These are phyloP conservation scores for Azolla pinnata DNA, from an alignment of 75 land plant species.

Conservation along the genomic window DNA sequence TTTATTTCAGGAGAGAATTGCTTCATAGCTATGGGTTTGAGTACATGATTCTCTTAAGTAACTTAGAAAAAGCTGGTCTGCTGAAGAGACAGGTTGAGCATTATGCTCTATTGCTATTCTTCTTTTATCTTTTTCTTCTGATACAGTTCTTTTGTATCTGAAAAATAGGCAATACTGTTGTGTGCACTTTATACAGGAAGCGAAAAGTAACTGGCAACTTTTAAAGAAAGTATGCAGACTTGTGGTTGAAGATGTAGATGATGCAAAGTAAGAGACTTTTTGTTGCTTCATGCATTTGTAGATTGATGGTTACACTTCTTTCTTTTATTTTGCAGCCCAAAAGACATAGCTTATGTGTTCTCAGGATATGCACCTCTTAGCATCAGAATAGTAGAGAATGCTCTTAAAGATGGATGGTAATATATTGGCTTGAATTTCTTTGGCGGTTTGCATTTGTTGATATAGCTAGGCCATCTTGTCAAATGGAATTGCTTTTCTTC, in stretches of 20 bases:
- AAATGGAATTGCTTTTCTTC: too few species aligned
- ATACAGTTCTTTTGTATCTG: neutral
- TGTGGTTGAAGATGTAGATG: constrained; percentile 71
- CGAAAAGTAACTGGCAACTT: constrained; percentile 67
- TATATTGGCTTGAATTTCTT: constrained; percentile 3
- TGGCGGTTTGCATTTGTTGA: constrained; percentile 6
- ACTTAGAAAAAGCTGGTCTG: constrained; percentile 84
- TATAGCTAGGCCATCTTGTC: too few species aligned
- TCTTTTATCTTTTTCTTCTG: too few species aligned
- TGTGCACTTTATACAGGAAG: constrained; percentile 43
- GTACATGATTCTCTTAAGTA: constrained; percentile 61
- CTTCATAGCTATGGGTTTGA: constrained; percentile 98
- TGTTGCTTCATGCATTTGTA: neutral
- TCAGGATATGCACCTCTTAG: constrained; percentile 99
- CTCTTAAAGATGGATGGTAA: constrained; percentile 81
- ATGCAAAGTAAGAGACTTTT: constrained; percentile 52
- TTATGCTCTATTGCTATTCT: too few species aligned
- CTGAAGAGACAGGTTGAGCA: constrained; percentile 70
- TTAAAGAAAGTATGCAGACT: constrained; percentile 58
- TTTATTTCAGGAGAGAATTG: constrained; percentile 64
- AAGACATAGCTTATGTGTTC: constrained; percentile 81
- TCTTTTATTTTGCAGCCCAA: constrained; percentile 57
- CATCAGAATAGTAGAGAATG: constrained; percentile 82
- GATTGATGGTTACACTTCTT: constrained; percentile 1
- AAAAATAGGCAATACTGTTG: too few species aligned